Percentiles rank a stretch among this genome's conserved stretches.
These are phyloP conservation scores for Phytophthora nicotianae DNA, from an alignment of 352 stramenopile species.

Conservation along the genomic window DNA sequence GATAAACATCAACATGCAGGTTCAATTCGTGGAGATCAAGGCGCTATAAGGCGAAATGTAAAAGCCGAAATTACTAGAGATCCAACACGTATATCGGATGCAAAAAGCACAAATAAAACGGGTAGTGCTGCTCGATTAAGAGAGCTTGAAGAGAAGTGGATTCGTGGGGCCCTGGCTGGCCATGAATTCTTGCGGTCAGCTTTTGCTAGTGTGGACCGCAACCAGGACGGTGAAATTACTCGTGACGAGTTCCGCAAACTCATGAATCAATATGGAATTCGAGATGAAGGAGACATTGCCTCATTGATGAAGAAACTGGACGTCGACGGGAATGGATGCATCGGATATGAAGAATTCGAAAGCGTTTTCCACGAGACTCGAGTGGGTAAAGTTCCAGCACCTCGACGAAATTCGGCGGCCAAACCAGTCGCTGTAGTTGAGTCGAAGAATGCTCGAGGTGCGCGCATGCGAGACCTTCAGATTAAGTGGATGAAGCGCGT, in stretches of 20 bases:
- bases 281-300: constrained; percentile 45
- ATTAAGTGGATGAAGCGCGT: constrained; percentile 71
- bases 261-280: constrained; percentile 55
- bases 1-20: neutral
- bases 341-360: constrained; percentile 72
- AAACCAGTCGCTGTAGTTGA: constrained; percentile 21
- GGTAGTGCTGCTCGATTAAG: constrained; percentile 33
- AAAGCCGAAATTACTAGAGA: constrained; percentile 2
- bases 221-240: constrained; percentile 47
- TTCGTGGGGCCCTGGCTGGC: constrained; percentile 36
- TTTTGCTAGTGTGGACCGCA: constrained; percentile 53
- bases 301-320: constrained; percentile 55
- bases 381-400: constrained; percentile 15
- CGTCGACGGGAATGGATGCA: constrained; percentile 43
- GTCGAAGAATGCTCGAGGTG: constrained; percentile 32
- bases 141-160: constrained; percentile 55
- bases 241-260: constrained; percentile 55
- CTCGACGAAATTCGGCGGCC: constrained; percentile 1
- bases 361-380: constrained; percentile 59
- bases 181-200: constrained; percentile 41
- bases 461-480: constrained; percentile 51
- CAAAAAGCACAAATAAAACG: constrained; percentile 3
- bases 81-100: neutral
- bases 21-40: neutral
- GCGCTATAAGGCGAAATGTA: neutral